phyloP scores from a whole-genome alignment of 495 filamentous ascomycete species.

The Evernia prunastri region DNA sequence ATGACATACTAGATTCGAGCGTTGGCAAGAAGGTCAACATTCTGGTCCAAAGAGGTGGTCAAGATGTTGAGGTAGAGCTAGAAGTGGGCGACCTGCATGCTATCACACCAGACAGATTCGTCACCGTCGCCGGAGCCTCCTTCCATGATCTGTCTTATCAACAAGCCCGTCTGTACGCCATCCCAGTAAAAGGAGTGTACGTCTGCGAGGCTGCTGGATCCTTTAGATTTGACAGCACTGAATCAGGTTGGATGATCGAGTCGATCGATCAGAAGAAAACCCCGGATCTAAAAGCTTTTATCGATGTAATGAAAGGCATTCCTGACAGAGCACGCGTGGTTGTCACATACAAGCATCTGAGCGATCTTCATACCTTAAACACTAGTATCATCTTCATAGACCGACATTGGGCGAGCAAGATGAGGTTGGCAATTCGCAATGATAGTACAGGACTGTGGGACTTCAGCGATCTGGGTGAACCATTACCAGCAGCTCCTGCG shows the following conservation, averaged over 20 bases:
- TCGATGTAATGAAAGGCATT: constrained; percentile 83
- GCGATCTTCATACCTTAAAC: constrained; percentile 89
- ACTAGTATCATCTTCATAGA: constrained; percentile 91
- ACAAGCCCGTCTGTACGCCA: constrained; percentile 86
- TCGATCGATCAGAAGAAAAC: constrained; percentile 86
- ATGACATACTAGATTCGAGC: constrained; percentile 84
- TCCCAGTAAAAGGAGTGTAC: constrained; percentile 85
- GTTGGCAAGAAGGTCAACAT: constrained; percentile 70
- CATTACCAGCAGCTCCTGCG: constrained; percentile 65
- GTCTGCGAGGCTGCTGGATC: constrained; percentile 93
- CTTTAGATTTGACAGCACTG: constrained; percentile 84
- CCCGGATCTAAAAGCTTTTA: constrained; percentile 78
- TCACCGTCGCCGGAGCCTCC: constrained; percentile 83
- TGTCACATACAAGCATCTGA: constrained; percentile 89
- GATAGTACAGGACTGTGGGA: constrained; percentile 91
- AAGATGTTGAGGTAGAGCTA: constrained; percentile 80
- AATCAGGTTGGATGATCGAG: constrained; percentile 90
- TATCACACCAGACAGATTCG: constrained; percentile 93
- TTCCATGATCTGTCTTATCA: constrained; percentile 98
- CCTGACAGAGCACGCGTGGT: constrained; percentile 88
- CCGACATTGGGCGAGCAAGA: constrained; percentile 89
- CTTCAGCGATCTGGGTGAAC: constrained; percentile 75
- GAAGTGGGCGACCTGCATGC: constrained; percentile 84
- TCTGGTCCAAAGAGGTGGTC: constrained; percentile 78
- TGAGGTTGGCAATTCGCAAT: constrained; percentile 89